phyloP scores from a whole-genome alignment of 1,139 yeast species.

The Yamadazyma membranifaciens region DNA sequence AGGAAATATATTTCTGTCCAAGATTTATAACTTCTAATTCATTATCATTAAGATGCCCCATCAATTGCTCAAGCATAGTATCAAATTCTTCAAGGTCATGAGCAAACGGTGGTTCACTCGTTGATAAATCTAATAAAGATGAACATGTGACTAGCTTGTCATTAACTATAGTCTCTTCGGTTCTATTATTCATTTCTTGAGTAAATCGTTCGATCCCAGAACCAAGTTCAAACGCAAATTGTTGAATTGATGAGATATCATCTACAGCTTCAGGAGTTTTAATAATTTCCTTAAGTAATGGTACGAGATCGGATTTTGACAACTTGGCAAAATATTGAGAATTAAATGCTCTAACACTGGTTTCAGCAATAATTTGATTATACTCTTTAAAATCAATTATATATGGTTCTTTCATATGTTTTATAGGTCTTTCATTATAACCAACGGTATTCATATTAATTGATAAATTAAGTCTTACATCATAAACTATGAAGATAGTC shows the following conservation, averaged over 20 bases:
- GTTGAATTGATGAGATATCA: constrained; percentile 23
- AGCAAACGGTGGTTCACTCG: constrained; percentile 15
- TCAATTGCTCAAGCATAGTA: constrained; percentile 50
- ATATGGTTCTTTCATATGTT: constrained; percentile 4
- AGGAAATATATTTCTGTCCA: constrained; percentile 1
- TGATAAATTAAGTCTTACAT: constrained; percentile 13
- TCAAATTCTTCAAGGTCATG: constrained; percentile 43
- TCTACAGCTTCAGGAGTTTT: constrained; percentile 3
- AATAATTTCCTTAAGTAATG: constrained; percentile 11
- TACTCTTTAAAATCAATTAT: constrained; percentile 10
- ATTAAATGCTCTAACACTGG: constrained; percentile 8
- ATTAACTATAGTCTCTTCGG: neutral
- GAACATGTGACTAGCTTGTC: constrained; percentile 6
- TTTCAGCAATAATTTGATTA: constrained; percentile 2
- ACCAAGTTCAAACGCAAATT: constrained; percentile 31
- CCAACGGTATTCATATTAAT: constrained; percentile 11
- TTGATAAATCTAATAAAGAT: constrained; percentile 13
- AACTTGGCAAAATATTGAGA: constrained; percentile 14
- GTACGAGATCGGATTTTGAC: constrained; percentile 11
- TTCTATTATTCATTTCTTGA: constrained; percentile 4
- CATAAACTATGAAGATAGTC: constrained; percentile 13
- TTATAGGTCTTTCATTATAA: constrained; percentile 2
- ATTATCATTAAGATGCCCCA: constrained; percentile 30
- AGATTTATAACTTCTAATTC: constrained; percentile 19
- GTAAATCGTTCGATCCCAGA: constrained; percentile 16